Conservation (phyloP, 257 asterid species). For the Nicotiana tomentosiformis region DNA sequence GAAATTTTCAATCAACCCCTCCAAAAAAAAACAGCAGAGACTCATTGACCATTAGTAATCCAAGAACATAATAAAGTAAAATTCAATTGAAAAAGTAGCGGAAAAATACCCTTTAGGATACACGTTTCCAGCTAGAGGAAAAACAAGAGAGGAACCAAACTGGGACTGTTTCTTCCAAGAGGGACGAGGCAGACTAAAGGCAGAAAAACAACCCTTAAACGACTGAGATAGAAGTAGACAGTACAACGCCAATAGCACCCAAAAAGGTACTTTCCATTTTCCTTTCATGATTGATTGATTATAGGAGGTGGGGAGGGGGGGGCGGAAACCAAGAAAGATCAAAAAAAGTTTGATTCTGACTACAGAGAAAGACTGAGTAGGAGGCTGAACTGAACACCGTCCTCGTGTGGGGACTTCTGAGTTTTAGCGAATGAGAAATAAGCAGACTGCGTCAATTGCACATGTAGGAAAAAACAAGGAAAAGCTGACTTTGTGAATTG, state of each 20-base stretch:
- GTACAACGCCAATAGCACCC: not conserved
- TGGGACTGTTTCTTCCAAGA: not conserved
- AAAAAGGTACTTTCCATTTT: not conserved
- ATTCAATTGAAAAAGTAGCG: not conserved
- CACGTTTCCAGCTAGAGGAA: constrained; percentile 76
- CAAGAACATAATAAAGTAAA: not conserved
- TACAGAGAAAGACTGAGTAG: too few relatives aligned
- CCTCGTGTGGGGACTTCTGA: too few relatives aligned
- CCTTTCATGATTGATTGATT: not conserved
- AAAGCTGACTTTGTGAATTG: too few relatives aligned
- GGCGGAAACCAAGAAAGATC: not conserved
- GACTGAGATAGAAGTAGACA: not conserved
- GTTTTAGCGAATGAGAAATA: too few relatives aligned
- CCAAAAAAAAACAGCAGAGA: not conserved
- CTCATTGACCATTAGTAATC: not conserved
- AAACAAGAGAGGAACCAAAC: constrained; percentile 53
- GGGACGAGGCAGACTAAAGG: not conserved
- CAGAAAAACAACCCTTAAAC: not conserved
- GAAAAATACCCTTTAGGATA: constrained; percentile 70
- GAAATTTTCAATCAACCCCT: not conserved
- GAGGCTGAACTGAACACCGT: too few relatives aligned
- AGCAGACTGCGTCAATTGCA: too few relatives aligned
- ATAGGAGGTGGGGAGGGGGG: not conserved
- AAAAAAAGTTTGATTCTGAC: not conserved
- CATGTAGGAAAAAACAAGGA: too few relatives aligned